Conservation (phyloP, 371 early-diverging fungal species). For the Haplosporangium sp. region DNA sequence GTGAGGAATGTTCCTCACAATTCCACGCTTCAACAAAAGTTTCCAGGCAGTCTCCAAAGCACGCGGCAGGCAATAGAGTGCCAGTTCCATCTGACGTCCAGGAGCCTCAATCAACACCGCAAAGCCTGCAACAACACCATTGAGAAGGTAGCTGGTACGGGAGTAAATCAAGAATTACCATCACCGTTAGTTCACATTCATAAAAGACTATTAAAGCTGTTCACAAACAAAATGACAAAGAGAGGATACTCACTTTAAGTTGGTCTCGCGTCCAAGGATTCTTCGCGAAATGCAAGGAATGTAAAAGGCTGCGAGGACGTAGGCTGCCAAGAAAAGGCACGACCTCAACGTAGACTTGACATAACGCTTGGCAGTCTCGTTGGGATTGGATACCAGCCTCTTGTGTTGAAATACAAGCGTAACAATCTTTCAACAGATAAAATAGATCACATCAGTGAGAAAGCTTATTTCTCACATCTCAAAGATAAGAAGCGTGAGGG, state of each 20-base stretch:
- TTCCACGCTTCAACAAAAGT: conserved; percentile 30
- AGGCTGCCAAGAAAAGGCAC: conserved; percentile 73
- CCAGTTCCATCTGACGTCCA: conserved; percentile 82
- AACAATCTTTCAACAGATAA: conserved; percentile 12
- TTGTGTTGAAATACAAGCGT: conserved; percentile 28
- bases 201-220: background rate
- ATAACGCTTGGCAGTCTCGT: conserved; percentile 30
- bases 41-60: conserved; percentile 83
- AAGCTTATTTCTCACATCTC: background rate
- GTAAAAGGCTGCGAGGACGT: conserved; percentile 69
- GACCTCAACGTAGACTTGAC: conserved; percentile 71
- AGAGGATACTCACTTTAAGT: conserved; percentile 58
- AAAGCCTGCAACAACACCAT: conserved; percentile 77
- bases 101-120: conserved; percentile 79
- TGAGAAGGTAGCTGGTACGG: conserved; percentile 58
- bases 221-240: background rate
- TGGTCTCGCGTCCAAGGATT: conserved; percentile 61
- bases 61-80: conserved; percentile 83
- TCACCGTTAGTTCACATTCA: background rate
- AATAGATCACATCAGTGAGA: background rate
- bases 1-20: conserved; percentile 57
- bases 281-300: conserved; percentile 74
- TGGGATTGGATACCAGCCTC: conserved; percentile 34
- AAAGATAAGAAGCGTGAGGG: background rate
- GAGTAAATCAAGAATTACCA: background rate